Conservation (phyloP, 176 grass and related monocot species). For the Oryza glaberrima region DNA sequence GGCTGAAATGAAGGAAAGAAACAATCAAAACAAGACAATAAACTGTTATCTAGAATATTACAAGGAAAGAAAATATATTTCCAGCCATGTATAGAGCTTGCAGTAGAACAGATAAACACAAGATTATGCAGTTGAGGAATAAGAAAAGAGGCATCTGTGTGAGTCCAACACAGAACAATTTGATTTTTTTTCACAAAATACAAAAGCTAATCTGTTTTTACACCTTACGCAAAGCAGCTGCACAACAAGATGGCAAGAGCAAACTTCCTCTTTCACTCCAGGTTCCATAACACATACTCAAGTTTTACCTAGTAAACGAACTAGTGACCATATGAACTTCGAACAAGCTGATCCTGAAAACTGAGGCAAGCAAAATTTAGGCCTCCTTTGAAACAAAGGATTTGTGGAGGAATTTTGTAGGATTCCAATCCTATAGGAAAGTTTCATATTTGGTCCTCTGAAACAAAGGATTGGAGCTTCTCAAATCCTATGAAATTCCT, state of each 20-base stretch:
- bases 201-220: too few species aligned
- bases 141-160: neutral
- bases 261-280: neutral
- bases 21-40: constrained; percentile 23
- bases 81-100: neutral
- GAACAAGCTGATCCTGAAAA: neutral
- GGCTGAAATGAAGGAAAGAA: constrained; percentile 53
- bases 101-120: neutral
- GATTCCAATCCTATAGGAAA: too few species aligned
- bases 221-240: too few species aligned
- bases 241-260: too few species aligned
- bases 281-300: neutral
- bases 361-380: neutral
- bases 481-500: too few species aligned
- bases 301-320: neutral
- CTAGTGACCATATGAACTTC: neutral
- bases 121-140: neutral
- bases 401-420: too few species aligned
- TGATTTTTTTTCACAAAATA: neutral
- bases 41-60: neutral
- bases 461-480: too few species aligned
- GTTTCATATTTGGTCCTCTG: too few species aligned
- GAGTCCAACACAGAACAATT: neutral
- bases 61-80: neutral
- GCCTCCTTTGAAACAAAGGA: too few species aligned